These are phyloP conservation scores for Gossypium bickii DNA, from an alignment of 345 rosid genomes.

Conservation along the genomic window DNA sequence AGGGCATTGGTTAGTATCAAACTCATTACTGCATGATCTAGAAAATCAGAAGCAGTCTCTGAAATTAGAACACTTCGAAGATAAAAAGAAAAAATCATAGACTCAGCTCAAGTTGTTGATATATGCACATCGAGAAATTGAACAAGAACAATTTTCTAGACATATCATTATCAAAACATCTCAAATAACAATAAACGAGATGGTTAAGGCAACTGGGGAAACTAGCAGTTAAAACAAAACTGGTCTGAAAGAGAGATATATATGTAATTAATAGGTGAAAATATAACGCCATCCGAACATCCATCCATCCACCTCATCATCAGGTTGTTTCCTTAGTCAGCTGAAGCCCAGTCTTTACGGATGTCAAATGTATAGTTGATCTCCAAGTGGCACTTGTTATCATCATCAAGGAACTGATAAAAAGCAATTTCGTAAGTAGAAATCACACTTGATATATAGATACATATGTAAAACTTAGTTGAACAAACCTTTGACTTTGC, in stretches of 20 bases:
- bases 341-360: conserved; percentile 61
- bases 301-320: not conserved
- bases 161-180: not conserved
- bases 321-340: conserved; percentile 4
- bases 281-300: conserved; percentile 1
- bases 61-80: too few relatives aligned
- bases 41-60: too few relatives aligned
- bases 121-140: not conserved
- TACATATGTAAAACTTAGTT: not conserved
- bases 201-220: not conserved
- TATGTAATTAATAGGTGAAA: not conserved
- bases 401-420: conserved; percentile 67
- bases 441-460: not conserved
- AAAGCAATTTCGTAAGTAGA: not conserved
- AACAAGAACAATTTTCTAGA: not conserved
- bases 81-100: not conserved
- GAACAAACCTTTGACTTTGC: conserved; percentile 63
- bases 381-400: conserved; percentile 72
- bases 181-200: not conserved
- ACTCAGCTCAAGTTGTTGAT: not conserved
- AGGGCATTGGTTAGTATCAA: too few relatives aligned
- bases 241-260: not conserved
- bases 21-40: too few relatives aligned
- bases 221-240: not conserved
- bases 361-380: conserved; percentile 69